Evolutionary conservation across 2,329 filamentous ascomycete species (phyloP), one percentile per base, ranked within the genome.

Genomic region (Metarhizium brunneum): DNA sequence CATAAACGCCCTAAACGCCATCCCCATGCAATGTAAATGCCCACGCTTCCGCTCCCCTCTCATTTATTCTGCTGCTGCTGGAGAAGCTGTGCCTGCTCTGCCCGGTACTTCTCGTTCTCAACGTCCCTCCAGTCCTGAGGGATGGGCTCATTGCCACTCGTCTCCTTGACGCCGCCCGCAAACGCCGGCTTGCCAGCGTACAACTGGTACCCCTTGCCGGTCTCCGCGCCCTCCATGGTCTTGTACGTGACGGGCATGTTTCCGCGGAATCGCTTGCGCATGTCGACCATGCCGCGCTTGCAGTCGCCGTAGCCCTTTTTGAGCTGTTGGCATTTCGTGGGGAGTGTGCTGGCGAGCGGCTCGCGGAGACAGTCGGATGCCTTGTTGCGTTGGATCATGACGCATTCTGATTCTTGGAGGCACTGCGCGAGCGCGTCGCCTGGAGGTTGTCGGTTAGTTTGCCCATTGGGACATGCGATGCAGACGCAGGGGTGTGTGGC

Each of bases 261-360:
- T 57, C 94, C 94, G 55, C 94, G 84, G 74, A 99, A 97, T 38
- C 94, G 87, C 76, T 97, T 97, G 70, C 94, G 89, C 94, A 99
- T 99, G 71, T 99, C 94, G 64, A 97, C 88, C 84, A 95, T 84
- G 61, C 94, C 94, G 61, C 92, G 88, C 68, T 95, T 95, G 81
- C 94, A 99, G 69, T 96, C 90, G 69, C 90, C 88, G 66, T 95
- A 94, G 49, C 91, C 90, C 70, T 90, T 92, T 70, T 92, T 90
- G 58, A 99, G 81, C 72, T 96, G 92, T 69, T 92, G 90, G 74
- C 94, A 99, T 73, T 87, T 86, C 29, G 82, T 86, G 20, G 94
- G 92, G 14, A 99, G 84, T 6, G 85, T 86, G 60, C 94, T 86
- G 69, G 84, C 78, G 60, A 95, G 84, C 3, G 92, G 92, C 18